These are phyloP conservation scores for Fremontodendron californicum DNA, from an alignment of 345 rosid species.

Conservation along the genomic window DNA sequence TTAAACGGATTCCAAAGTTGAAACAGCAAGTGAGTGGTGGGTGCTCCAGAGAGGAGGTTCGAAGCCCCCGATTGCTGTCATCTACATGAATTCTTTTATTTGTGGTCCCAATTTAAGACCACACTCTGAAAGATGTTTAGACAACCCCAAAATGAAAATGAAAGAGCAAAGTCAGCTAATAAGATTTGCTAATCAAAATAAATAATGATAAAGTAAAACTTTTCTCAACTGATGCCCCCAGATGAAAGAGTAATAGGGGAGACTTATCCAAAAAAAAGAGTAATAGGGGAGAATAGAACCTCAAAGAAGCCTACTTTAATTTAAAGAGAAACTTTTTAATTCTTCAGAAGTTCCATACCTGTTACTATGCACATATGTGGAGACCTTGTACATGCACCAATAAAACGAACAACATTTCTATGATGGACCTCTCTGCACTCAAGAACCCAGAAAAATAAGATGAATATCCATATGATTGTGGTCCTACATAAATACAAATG, in stretches of 20 bases:
- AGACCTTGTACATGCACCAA: constrained; percentile 63
- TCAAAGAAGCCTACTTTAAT: background rate
- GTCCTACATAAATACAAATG: background rate
- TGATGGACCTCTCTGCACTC: constrained; percentile 60
- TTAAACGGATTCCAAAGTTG: background rate
- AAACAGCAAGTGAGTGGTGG: background rate
- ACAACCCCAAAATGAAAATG: background rate
- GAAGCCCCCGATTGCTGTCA: background rate
- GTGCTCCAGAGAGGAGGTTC: background rate
- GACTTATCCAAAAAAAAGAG: too few species aligned
- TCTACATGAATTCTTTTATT: background rate
- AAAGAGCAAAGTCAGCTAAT: background rate
- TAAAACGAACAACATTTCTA: constrained; percentile 58
- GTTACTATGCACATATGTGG: constrained; percentile 68
- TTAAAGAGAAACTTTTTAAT: background rate
- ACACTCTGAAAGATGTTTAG: background rate
- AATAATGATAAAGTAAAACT: background rate
- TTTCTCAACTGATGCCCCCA: background rate
- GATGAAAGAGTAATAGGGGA: background rate
- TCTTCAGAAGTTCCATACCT: constrained; percentile 32
- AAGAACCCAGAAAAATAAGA: constrained; percentile 9
- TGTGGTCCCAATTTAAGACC: background rate
- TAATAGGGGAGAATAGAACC: background rate
- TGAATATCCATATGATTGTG: background rate
- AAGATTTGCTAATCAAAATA: background rate